Conservation (phyloP, 75 land plant species). For the Azolla pinnata region DNA sequence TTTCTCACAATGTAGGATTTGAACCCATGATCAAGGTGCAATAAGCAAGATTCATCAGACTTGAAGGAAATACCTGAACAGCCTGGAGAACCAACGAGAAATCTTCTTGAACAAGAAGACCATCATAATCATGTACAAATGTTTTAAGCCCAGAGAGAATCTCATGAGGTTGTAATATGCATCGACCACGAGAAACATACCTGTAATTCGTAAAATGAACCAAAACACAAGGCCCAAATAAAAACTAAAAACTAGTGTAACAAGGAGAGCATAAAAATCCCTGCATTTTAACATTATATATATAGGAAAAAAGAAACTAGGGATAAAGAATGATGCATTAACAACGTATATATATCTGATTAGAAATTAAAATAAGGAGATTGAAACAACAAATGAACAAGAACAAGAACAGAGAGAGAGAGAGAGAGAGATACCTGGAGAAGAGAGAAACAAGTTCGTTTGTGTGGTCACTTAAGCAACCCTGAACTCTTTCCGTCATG, state of each 20-base stretch:
- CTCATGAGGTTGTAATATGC: slow-evolving; percentile 44
- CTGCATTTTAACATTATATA: not conserved
- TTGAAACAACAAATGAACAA: not conserved
- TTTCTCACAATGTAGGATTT: not conserved
- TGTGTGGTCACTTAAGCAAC: slow-evolving; percentile 29
- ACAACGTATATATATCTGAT: not conserved
- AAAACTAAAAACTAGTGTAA: not conserved
- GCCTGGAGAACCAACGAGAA: slow-evolving; percentile 54
- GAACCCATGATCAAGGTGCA: too few species aligned
- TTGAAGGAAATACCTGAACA: slow-evolving; percentile 45
- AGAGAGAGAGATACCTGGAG: slow-evolving; percentile 21
- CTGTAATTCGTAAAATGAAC: not conserved
- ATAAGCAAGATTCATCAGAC: not conserved
- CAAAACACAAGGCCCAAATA: not conserved
- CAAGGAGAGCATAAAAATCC: not conserved
- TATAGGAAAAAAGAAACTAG: not conserved
- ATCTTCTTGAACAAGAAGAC: not conserved
- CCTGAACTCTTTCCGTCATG: slow-evolving; percentile 44
- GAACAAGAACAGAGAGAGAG: not conserved
- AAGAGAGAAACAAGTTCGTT: slow-evolving; percentile 41
- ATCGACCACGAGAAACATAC: slow-evolving; percentile 7
- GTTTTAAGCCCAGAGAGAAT: slow-evolving; percentile 44
- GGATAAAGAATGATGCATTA: not conserved
- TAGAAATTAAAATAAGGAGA: not conserved
- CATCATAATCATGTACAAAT: slow-evolving; percentile 30